These are phyloP conservation scores for Breviolum minutum DNA, from an alignment of 73 alveolate species.

Conservation along the genomic window DNA sequence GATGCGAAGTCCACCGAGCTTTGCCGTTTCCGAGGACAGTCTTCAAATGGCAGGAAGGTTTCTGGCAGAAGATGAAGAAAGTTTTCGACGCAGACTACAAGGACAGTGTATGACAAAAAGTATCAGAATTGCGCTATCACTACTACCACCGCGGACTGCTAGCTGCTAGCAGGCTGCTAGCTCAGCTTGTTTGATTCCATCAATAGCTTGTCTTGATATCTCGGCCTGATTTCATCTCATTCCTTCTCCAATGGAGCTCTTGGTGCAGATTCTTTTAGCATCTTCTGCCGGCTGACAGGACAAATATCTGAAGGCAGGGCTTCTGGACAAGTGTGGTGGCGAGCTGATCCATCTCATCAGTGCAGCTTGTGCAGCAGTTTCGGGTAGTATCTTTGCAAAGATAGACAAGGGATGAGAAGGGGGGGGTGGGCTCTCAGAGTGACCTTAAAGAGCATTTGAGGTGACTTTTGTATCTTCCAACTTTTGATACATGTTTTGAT, in stretches of 20 bases:
- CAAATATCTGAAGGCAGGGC: conserved; percentile 69
- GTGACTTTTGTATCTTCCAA: background rate
- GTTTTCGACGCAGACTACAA: conserved; percentile 90
- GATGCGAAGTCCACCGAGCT: too few relatives aligned
- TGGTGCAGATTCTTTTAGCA: background rate
- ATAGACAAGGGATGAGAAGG: too few relatives aligned
- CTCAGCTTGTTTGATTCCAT: too few relatives aligned
- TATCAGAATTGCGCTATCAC: background rate
- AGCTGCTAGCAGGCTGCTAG: too few relatives aligned
- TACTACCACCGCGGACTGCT: too few relatives aligned
- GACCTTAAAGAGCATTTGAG: too few relatives aligned
- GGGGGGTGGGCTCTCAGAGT: background rate
- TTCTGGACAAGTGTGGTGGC: conserved; percentile 91
- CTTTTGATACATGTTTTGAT: background rate
- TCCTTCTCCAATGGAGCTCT: background rate
- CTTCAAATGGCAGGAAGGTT: conserved; percentile 95
- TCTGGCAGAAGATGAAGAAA: conserved; percentile 91
- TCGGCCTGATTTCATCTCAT: too few relatives aligned
- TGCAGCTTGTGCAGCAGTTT: background rate
- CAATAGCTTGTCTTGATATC: too few relatives aligned
- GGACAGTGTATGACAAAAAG: conserved; percentile 8
- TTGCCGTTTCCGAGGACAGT: conserved; percentile 35
- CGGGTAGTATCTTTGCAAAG: background rate
- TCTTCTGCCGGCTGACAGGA: background rate
- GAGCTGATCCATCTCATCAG: conserved; percentile 87